Base-by-base conservation (phyloP, 106 monocot genomes). In the Acorus gramineus region DNA sequence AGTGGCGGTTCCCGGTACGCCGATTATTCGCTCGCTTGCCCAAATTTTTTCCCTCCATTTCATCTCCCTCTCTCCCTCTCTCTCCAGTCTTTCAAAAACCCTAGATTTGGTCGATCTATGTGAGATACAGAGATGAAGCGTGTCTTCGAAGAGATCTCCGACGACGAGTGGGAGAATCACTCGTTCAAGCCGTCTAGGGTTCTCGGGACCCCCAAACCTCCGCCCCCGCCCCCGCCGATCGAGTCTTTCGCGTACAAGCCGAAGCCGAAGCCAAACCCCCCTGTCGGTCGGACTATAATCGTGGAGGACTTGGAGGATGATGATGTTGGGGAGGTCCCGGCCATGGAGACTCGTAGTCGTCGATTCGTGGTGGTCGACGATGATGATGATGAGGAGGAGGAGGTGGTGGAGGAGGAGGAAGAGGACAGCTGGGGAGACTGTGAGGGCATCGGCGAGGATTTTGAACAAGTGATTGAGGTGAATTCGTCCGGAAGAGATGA, bases 121-220 rank as follows among this genome's bases (percentile, higher is more conserved):
- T 28, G 28, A 28, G 28, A 28, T 28, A 28, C 28, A 28, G 28
- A 28, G 71, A 87, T 79, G 82, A 73, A 79, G 69, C 81, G 95
- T 2, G 76, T 42, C 61, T 90, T 85, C 76, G 95, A 96, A 6
- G 90, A 90, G 85, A 96, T 96, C 64, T 87, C 87, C 66, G 95
- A 90, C 63, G 90, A 96, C 5, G 95, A 96, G 74, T 96, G 95
- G 95, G 84, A 82, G 43, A 53, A 78, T 42, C 80, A 85, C 78
- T 12, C 12, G 43, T 90, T 96, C 78, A 71, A 73, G 11, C 78
- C 95, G 42, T 85, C 86, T 46, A 50, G 78, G 13, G 61, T 87
- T 14, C 72, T 96, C 66, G 84, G 82, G 52, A 81, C 73, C 60
- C 46, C 59, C 70, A 77, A 62, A 42, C n/a, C 71, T 52, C 57